Conservation (phyloP, 2,329 filamentous ascomycete species). For the Trichophyton simii region DNA sequence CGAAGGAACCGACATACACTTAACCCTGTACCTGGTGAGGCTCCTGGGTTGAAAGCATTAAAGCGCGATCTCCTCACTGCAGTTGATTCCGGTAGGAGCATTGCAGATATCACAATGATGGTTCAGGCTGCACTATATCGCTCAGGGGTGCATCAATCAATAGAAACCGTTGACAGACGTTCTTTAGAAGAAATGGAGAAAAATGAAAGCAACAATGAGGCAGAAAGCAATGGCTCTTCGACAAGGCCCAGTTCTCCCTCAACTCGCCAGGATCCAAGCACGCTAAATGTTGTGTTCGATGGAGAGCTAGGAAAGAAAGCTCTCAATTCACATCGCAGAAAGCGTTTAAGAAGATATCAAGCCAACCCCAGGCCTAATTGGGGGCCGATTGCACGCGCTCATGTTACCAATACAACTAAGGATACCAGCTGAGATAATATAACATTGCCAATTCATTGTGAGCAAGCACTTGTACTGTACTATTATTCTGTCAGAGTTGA, state of each 20-base stretch:
- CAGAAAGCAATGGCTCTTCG: background rate
- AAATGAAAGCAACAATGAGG: background rate
- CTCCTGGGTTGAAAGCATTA: slow-evolving; percentile 22
- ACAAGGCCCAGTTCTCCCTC: background rate
- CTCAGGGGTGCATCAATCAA: slow-evolving; percentile 15
- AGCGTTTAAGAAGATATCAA: slow-evolving; percentile 74
- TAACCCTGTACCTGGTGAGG: slow-evolving; percentile 19
- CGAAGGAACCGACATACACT: slow-evolving; percentile 28
- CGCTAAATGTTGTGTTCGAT: slow-evolving; percentile 61
- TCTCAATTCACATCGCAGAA: slow-evolving; percentile 36
- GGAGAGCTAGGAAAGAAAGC: slow-evolving; percentile 60
- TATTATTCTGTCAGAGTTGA: background rate
- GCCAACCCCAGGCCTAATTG: slow-evolving; percentile 83
- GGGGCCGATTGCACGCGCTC: slow-evolving; percentile 60
- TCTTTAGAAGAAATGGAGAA: background rate
- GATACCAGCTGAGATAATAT: background rate
- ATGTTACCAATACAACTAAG: background rate
- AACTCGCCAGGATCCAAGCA: slow-evolving; percentile 21
- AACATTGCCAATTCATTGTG: background rate
- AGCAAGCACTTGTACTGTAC: background rate
- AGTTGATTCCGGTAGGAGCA: slow-evolving; percentile 23
- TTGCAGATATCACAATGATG: slow-evolving; percentile 29
- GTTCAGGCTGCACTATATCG: slow-evolving; percentile 35
- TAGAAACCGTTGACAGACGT: background rate
- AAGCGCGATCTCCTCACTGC: slow-evolving; percentile 28